phyloP scores from a whole-genome alignment of 2,329 filamentous ascomycete species.

The Colletotrichum spaethianum region DNA sequence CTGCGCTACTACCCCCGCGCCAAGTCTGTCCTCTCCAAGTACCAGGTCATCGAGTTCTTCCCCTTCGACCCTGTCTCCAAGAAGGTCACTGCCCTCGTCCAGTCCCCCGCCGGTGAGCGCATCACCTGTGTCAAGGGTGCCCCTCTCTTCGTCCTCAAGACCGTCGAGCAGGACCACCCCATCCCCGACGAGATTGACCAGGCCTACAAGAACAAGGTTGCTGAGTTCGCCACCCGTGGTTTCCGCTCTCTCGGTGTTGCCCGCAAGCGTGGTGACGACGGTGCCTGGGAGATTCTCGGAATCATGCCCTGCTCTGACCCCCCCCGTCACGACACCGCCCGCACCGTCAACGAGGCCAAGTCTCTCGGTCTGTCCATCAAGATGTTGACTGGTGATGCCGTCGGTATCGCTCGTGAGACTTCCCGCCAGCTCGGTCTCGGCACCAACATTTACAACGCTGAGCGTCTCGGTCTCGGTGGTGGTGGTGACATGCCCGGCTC shows the following conservation, averaged over 20 bases:
- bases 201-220: slow-evolving; percentile 93
- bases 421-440: slow-evolving; percentile 92
- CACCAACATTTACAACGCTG: slow-evolving; percentile 94
- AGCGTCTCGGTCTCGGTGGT: slow-evolving; percentile 90
- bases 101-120: slow-evolving; percentile 85
- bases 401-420: slow-evolving; percentile 93
- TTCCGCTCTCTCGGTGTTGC: slow-evolving; percentile 95
- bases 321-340: slow-evolving; percentile 90
- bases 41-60: slow-evolving; percentile 87
- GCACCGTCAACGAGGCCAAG: slow-evolving; percentile 92
- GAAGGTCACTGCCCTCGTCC: slow-evolving; percentile 88
- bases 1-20: slow-evolving; percentile 86
- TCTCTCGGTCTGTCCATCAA: slow-evolving; percentile 90
- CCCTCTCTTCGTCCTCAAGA: slow-evolving; percentile 88
- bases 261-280: slow-evolving; percentile 82
- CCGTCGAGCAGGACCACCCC: slow-evolving; percentile 86
- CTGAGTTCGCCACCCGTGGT: slow-evolving; percentile 86
- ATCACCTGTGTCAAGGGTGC: slow-evolving; percentile 94
- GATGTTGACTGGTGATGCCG: slow-evolving; percentile 96
- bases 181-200: slow-evolving; percentile 83
- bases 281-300: slow-evolving; percentile 90
- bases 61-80: slow-evolving; percentile 95
- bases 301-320: slow-evolving; percentile 97
- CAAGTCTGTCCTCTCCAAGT: slow-evolving; percentile 85
- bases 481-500: slow-evolving; percentile 94